phyloP scores from a whole-genome alignment of 2,329 filamentous ascomycete species.

The Ceratocystis cacaofunesta region DNA sequence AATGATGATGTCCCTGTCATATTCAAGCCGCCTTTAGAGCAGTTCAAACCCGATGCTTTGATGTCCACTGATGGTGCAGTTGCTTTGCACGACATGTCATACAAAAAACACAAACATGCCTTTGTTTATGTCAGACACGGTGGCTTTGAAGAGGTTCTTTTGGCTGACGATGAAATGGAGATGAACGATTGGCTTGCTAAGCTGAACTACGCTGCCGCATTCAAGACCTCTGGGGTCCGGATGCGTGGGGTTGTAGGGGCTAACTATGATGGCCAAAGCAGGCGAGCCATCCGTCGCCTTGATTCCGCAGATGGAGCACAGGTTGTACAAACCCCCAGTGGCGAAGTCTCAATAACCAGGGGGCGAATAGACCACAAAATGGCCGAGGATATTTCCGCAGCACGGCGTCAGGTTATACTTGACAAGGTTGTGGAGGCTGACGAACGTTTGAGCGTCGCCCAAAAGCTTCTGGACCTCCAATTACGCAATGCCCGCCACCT shows the following conservation, averaged over 20 bases:
- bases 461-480: constrained; percentile 68
- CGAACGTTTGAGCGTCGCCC: constrained; percentile 54
- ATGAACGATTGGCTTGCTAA: constrained; percentile 95
- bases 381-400: constrained; percentile 70
- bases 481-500: constrained; percentile 83
- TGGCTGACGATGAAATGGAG: constrained; percentile 80
- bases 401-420: constrained; percentile 67
- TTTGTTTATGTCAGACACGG: constrained; percentile 82
- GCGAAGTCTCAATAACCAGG: constrained; percentile 58
- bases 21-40: constrained; percentile 76
- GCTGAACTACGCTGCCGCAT: constrained; percentile 90
- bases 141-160: constrained; percentile 74
- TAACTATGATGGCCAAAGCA: constrained; percentile 68
- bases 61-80: constrained; percentile 92
- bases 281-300: constrained; percentile 55
- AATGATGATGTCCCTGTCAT: constrained; percentile 63
- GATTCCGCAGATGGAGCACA: constrained; percentile 46
- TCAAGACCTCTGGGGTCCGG: constrained; percentile 77
- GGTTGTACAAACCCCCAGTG: constrained; percentile 53
- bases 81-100: constrained; percentile 68
- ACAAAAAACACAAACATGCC: constrained; percentile 91
- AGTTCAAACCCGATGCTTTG: constrained; percentile 86
- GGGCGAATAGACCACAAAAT: constrained; percentile 67
- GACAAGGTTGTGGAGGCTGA: constrained; percentile 73
- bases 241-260: constrained; percentile 78